Evolutionary conservation across 2,329 filamentous ascomycete genomes (phyloP).

Genomic region (Xylariaceae sp.): DNA sequence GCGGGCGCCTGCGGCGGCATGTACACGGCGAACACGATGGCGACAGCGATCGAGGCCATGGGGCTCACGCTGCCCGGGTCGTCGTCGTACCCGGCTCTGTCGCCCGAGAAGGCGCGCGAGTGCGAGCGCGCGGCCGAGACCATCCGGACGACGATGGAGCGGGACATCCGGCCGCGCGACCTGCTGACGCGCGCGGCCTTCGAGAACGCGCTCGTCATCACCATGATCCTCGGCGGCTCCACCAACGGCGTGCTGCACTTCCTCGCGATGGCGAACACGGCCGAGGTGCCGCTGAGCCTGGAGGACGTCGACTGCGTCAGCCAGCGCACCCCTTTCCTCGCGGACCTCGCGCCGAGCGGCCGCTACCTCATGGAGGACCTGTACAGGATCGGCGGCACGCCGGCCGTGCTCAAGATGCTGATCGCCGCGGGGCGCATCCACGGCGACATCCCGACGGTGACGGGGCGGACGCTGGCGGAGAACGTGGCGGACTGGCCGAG

Average conservation of each 20-base stretch:
- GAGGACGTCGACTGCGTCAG: conserved; percentile 83
- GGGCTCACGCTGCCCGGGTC: conserved; percentile 82
- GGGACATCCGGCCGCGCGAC: conserved; percentile 78
- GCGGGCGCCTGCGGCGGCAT: conserved; percentile 76
- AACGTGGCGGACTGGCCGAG: conserved; percentile 72
- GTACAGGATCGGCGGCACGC: conserved; percentile 75
- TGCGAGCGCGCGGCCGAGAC: conserved; percentile 79
- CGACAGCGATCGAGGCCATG: conserved; percentile 87
- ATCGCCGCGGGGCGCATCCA: conserved; percentile 72
- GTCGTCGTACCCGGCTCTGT: conserved; percentile 78
- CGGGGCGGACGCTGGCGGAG: conserved; percentile 73
- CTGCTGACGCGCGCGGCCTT: conserved; percentile 80
- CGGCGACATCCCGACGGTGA: conserved; percentile 71
- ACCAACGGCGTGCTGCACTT: conserved; percentile 90
- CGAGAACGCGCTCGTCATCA: conserved; percentile 86
- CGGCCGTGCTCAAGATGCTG: conserved; percentile 73
- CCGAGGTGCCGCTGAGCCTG: conserved; percentile 73
- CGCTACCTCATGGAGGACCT: conserved; percentile 81
- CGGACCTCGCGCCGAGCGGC: conserved; percentile 81
- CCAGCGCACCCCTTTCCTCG: conserved; percentile 83
- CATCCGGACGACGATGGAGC: conserved; percentile 78
- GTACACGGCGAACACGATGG: conserved; percentile 96
- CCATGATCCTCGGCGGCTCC: conserved; percentile 88
- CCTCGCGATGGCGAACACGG: conserved; percentile 86
- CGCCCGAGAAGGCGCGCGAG: conserved; percentile 83